Conservation (phyloP, 1,284 basidiomycete genomes). For the Neolentinus lepideus region DNA sequence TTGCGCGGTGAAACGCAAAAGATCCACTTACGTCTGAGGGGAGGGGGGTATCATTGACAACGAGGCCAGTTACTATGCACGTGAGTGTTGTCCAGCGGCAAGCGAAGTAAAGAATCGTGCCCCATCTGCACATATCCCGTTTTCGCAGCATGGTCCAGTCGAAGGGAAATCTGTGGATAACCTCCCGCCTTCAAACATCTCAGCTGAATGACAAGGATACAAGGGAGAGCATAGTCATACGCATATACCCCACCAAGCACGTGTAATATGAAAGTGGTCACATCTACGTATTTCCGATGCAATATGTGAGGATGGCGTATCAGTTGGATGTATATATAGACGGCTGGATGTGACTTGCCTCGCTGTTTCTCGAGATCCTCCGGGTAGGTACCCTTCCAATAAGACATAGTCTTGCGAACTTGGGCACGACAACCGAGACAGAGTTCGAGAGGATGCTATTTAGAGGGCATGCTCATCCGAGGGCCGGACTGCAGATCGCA, state of each 20-base stretch:
- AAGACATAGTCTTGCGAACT: background rate
- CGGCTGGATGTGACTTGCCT: background rate
- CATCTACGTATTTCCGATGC: background rate
- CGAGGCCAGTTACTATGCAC: background rate
- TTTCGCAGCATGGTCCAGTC: background rate
- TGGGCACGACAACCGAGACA: background rate
- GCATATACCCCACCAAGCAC: background rate
- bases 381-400: background rate
- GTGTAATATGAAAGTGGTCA: background rate
- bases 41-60: background rate
- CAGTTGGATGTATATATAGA: too few relatives aligned
- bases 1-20: background rate
- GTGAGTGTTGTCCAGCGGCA: background rate
- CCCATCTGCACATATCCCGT: background rate
- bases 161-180: background rate
- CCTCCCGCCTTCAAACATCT: background rate
- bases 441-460: too few relatives aligned
- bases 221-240: background rate
- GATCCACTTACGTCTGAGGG: background rate
- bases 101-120: background rate
- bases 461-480: too few relatives aligned
- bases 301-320: too few relatives aligned
- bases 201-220: background rate
- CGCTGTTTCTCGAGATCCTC: background rate
- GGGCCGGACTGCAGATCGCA: too few relatives aligned